Base-by-base conservation (phyloP, 139 green algal genomes). In the Protoeuglena noctilucae region DNA sequence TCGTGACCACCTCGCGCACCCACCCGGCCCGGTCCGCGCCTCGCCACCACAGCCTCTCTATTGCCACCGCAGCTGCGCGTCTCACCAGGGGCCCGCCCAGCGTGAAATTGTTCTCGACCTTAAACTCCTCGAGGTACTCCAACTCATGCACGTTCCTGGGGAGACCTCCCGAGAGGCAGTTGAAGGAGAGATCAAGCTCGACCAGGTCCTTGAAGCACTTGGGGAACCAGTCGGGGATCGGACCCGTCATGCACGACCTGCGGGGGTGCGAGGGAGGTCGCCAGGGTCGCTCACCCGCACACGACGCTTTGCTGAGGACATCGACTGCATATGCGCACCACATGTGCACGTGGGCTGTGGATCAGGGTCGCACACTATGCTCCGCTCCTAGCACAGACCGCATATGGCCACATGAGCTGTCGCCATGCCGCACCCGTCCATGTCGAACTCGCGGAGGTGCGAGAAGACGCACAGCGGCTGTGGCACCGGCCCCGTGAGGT, bases 41-140 rank as follows among this genome's bases (percentile, higher is more conserved):
- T 28, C 1, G 48, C 56, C 45, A 18, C 34, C n/a, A 2, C 27
- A n/a, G n/a, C 62, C 45, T 43, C 71, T 62, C 45, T 66, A 71
- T 25, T 69, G 31, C 59, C 67, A 29, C 28, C 64, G 41, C 28
- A 41, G 45, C 25, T 40, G 23, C 28, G 57, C 51, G 3, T 53
- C 26, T 61, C 27, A 55, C 56, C 5, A 48, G 24, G 23, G 69
- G 62, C 25, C 76, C 29, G 2, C 39, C 56, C 3, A 66, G 59
- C 31, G 66, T 28, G 28, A 72, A 40, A 28, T 62, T 63, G 28
- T 56, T 74, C n/a, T 39, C 48, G 14, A 75, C 25, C 12, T 75
- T 64, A 3, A 75, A 46, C 27, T 75, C 67, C 2, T 28, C 53
- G 19, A 75, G 54, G 4, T 64, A 24, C 3, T 40, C 39, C 48